Evolutionary conservation across 2,329 filamentous ascomycete genomes (phyloP), one percentile per base, ranked within the genome.

Genomic region (Pseudogymnoascus sp.): DNA sequence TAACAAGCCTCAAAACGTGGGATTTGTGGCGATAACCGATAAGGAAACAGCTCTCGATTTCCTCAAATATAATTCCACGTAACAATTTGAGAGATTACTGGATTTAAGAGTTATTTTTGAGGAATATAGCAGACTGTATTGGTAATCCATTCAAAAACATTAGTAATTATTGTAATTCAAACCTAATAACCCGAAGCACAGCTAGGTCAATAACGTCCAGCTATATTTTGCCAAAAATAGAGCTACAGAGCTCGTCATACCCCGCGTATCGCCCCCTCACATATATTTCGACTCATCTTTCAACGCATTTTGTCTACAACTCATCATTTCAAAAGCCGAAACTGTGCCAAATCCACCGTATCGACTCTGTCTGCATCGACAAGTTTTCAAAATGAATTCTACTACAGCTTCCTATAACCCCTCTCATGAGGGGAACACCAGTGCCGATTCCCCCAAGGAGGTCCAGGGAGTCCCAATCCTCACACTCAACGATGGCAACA

Each of bases 381-480:
- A 28, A 39, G 8, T 35, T 41, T 22, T 32, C 64, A 70, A 60
- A 3, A 79, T 81, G 77, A 74, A 77, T 66, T 79, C 78, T 5
- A 73, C 74, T 59, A 70, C 72, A 6, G 68, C 74, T 11, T 65
- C 71, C 22, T 77, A 72, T 69, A 71, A 62, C 64, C 32, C 18
- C 5, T 63, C 64, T 14, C 66, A 63, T 41, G 62, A 63, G 28
- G 64, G 64, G 16, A 77, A 85, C 65, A 81, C 81, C 12, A 25
- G 20, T 62, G 88, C 85, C 63, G 89, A 92, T 69, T 90, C 95
- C 69, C 90, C 96, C 74, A 91, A 88, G 78, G 90, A 68, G 62
- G 65, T 66, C 62, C 38, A 61, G 57, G 61, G 62, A 71, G 87
- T 81, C 38, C 85, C 85, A 1, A 76, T 73, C 60, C 72, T 91